These are phyloP conservation scores for Ganoderma sinense DNA, from an alignment of 1,284 basidiomycete species.

Conservation along the genomic window DNA sequence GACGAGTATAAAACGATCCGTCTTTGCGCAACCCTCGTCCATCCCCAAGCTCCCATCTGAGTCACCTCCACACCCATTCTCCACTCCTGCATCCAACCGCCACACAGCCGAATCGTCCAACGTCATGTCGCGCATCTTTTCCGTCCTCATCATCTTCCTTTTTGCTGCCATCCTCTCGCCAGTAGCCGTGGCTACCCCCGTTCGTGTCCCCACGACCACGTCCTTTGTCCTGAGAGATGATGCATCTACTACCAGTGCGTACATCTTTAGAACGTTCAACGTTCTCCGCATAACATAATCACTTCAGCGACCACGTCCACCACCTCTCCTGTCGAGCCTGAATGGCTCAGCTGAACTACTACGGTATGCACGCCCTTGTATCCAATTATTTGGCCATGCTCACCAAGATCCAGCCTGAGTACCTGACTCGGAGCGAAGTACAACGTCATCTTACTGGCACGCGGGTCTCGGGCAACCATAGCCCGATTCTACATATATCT, in stretches of 20 bases:
- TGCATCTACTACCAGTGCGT: neutral
- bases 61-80: neutral
- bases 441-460: neutral
- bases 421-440: neutral
- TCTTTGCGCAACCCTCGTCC: neutral
- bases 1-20: neutral
- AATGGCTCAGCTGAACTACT: neutral
- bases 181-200: neutral
- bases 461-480: too few relatives aligned
- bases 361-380: neutral
- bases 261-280: too few relatives aligned
- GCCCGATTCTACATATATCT: neutral
- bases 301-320: neutral
- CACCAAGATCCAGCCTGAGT: neutral
- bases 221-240: neutral
- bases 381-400: neutral
- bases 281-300: neutral
- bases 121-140: neutral
- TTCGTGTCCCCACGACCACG: neutral
- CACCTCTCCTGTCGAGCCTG: neutral
- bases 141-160: neutral
- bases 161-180: neutral
- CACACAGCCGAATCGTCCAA: neutral
- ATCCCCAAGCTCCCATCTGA: too few relatives aligned
- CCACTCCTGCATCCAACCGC: neutral